Percentiles rank a stretch among this genome's conserved stretches.
These are phyloP conservation scores for Malus hybrid DNA, from an alignment of 331 rosid genomes.

Conservation along the genomic window DNA sequence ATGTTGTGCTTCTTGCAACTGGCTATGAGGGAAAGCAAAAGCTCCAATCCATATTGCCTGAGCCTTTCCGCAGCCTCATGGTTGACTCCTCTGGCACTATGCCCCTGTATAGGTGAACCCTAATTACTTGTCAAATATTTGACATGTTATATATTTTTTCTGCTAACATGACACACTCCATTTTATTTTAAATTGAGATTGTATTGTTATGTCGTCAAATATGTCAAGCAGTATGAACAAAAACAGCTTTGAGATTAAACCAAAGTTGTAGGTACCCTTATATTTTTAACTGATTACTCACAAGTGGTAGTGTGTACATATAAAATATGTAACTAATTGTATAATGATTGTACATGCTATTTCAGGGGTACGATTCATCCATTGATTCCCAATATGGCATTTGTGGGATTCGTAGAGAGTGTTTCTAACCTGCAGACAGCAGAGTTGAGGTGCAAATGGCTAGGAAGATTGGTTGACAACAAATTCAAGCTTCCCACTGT, in stretches of 20 bases:
- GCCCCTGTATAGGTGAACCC: constrained; percentile 36
- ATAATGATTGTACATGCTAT: neutral
- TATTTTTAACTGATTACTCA: neutral
- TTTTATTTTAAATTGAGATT: neutral
- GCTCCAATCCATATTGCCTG: constrained; percentile 30
- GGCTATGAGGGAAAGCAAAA: constrained; percentile 43
- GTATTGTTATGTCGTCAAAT: neutral
- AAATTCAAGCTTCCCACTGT: constrained; percentile 47
- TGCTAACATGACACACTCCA: neutral
- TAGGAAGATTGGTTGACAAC: constrained; percentile 35
- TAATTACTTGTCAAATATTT: neutral
- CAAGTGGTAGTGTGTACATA: neutral
- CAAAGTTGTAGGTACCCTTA: neutral
- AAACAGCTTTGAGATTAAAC: neutral
- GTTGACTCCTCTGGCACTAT: constrained; percentile 33
- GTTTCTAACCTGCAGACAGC: constrained; percentile 48
- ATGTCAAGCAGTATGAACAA: neutral
- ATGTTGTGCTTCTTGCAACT: constrained; percentile 50
- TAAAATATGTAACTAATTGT: no score
- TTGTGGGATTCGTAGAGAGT: constrained; percentile 53
- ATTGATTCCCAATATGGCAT: constrained; percentile 45
- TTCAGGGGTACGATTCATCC: constrained; percentile 52
- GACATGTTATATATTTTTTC: no score
- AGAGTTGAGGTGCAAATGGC: constrained; percentile 51
- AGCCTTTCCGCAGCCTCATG: constrained; percentile 31